Evolutionary conservation across 1,139 yeast species (phyloP).

Genomic region (Yamadazyma siamensis): DNA sequence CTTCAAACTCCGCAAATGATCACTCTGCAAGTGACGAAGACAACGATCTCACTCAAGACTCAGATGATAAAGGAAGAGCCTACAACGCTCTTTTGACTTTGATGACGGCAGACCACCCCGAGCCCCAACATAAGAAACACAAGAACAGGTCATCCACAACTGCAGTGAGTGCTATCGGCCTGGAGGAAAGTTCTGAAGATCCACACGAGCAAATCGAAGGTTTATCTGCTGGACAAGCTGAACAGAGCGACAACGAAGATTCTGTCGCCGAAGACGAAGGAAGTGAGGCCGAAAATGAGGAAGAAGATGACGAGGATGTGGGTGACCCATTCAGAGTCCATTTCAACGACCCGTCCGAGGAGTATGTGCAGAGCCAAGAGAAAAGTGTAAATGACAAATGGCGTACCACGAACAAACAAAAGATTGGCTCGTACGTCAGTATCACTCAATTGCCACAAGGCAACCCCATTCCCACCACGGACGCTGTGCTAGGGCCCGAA

Average conservation of each 20-base stretch:
- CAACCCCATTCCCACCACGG: slow-evolving; percentile 10
- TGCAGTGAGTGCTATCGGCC: background rate
- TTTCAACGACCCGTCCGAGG: slow-evolving; percentile 54
- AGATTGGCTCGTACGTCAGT: slow-evolving; percentile 20
- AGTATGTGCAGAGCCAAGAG: slow-evolving; percentile 34
- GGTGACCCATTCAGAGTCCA: slow-evolving; percentile 73
- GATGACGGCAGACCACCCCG: slow-evolving; percentile 51
- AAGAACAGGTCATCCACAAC: background rate
- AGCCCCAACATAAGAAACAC: slow-evolving; percentile 9
- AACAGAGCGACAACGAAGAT: slow-evolving; percentile 31
- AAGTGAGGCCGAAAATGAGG: slow-evolving; percentile 27
- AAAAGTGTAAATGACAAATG: slow-evolving; percentile 22
- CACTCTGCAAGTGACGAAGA: slow-evolving; percentile 10
- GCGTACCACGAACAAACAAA: slow-evolving; percentile 19
- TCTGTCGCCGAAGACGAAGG: slow-evolving; percentile 23
- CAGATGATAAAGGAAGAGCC: slow-evolving; percentile 44
- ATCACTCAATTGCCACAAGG: slow-evolving; percentile 32
- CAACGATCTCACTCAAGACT: slow-evolving; percentile 14
- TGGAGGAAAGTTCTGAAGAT: background rate
- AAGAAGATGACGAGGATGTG: slow-evolving; percentile 23
- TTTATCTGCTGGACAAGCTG: slow-evolving; percentile 10
- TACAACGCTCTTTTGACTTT: slow-evolving; percentile 76
- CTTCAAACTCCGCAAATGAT: too few species aligned
- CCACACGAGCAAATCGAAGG: background rate
- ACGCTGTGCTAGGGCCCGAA: slow-evolving; percentile 8